Base-by-base conservation (phyloP, 129 eudicot species). In the Gnaphalium uliginosum region DNA sequence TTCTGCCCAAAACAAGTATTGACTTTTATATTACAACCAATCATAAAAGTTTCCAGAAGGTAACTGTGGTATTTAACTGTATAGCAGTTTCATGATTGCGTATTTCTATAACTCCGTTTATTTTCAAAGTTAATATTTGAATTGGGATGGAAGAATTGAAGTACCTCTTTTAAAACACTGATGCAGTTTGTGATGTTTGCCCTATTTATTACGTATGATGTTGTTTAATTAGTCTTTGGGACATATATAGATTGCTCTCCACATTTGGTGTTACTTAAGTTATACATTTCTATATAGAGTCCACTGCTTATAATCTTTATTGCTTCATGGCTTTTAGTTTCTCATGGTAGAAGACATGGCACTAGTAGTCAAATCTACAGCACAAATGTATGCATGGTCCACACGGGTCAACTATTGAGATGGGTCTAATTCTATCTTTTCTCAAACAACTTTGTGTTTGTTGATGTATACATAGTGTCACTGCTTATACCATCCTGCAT, bases 311-410 rank as follows among this genome's bases (percentile, higher is more conserved):
- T 29, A 30, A 43, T 32, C 51, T 75, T 81, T 33, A 64, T 60
- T 70, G 80, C n/a, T 22, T 74, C 74, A 61, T 74, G 79, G 67
- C 77, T 81, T 60, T 33, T n/a, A 33, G 9, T 10, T 69, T 23
- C 50, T 46, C 2, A 69, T 27, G n/a, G 33, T 76, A 64, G 8
- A 70, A 64, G 81, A 81, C 81, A 81, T 76, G 69, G 64, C 73
- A 76, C 81, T 76, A 81, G 56, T 70, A 71, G 78, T 81, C 74
- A 64, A 71, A 70, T 18, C 56, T 65, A 81, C 85, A 71, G 74
- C 81, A 81, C 59, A 71, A 39, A 56, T 43, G 46, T 21, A 71
- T n/a, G 29, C 53, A 29, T 64, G 69, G 69, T 17, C 69, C 69
- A 63, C 70, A 66, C 39, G 8, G 18, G 50, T 33, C 48, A 35